Evolutionary conservation across 805 yeast genomes (phyloP), one percentile per base, ranked within the genome.

Genomic region (Candida anglica): DNA sequence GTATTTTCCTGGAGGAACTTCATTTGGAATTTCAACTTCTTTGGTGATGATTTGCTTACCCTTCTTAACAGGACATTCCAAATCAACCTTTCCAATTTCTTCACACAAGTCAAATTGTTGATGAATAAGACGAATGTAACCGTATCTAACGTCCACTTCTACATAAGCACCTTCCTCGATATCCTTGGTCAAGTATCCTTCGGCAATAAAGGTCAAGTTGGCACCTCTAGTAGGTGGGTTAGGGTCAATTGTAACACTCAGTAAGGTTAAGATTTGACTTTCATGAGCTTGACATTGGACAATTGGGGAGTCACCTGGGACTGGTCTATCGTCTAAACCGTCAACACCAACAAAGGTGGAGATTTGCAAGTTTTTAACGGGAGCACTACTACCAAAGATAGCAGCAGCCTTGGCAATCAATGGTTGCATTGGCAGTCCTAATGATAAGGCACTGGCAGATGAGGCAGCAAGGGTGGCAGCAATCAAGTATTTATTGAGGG

Each of bases 1-100:
- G 65, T 93, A 93, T 53, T 75, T 82, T 26, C 98, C 98, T 15
- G 98, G 96, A 39, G 98, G 98, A 20, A 91, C 95, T 57, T 87
- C 93, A 11, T 71, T 68, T 13, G 98, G 98, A 37, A 93, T 77
- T 50, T 81, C 89, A 17, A 93, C 94, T 28, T 66, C 61, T 58
- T 88, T 88, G 17, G 71, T 56, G 35, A 93, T 63, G 34, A 66
- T 62, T 47, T 86, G 81, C 32, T 60, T 56, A 9, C 98, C 98
- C 43, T 75, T 66, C 32, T 66, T 55, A 27, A 93, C 61, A 1
- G 98, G 98, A 58, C 98, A 93, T 39, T 74, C 71, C 67, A 88
- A 62, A 50, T 85, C 95, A 28, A 88, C 89, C 48, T 88, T 82
- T 34, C 77, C 76, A 39, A 88, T 69, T 54, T 87, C 81, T 44